Base-by-base conservation (phyloP, 805 yeast genomes). In the Brettanomyces nanus region DNA sequence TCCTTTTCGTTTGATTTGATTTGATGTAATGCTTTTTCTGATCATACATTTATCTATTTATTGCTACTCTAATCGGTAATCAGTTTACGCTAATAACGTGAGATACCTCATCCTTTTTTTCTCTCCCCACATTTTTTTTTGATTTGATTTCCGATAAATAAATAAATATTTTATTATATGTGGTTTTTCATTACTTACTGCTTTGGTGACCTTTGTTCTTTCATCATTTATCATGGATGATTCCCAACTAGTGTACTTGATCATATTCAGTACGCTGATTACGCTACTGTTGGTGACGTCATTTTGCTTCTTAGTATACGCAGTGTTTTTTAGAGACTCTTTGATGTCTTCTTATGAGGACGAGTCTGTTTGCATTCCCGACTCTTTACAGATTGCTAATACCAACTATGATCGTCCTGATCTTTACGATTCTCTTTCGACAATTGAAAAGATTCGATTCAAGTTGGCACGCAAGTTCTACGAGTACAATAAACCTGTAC, bases 221-320 rank as follows among this genome's bases (percentile, higher is more conserved):
- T n/a, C n/a, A n/a, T n/a, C n/a, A n/a, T n/a, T n/a, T n/a, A n/a
- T n/a, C n/a, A 33, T 51, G 25, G 49, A 45, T 36, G 49, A 51
- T 32, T 45, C 41, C 29, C 48, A 48, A 28, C 42, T 52, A 27
- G 46, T 51, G 23, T 52, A 51, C 37, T 33, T 53, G 36, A 46
- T 53, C 19, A 35, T 51, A 14, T 46, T 58, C 19, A 52, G 57
- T 2, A 48, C 59, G 2, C 42, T 57, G 23, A 26, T 54, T 27
- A 51, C 57, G 6, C 36, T 58, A 7, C 21, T 54, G 22, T 28
- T 56, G 19, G 39, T 58, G 33, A 21, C 51, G 11, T 47, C 56
- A 3, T 38, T 55, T 13, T 40, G 56, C 7, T 44, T 49, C 10
- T 40, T 53, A 19, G 36, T 58, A 4, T 58, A 58, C 38, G 47